A percentile compares a stretch with the other conserved stretches of the same genome.
phyloP scores from a whole-genome alignment of 108 stramenopile species.

The Aurantiochytrium sp. region DNA sequence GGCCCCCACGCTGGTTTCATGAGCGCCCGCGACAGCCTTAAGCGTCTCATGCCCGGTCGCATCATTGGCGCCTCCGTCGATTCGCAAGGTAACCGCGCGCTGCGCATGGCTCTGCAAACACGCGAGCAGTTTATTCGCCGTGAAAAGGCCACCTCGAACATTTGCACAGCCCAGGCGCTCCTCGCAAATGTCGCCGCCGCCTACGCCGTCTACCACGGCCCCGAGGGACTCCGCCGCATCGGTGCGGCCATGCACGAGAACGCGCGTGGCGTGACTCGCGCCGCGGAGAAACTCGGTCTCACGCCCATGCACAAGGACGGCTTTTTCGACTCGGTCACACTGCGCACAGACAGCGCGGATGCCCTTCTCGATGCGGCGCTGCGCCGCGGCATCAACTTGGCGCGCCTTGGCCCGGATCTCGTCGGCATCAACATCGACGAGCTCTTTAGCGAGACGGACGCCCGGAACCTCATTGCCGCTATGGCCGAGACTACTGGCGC shows the following conservation, averaged over 20 bases:
- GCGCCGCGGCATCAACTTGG: conserved; percentile 76
- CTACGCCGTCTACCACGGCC: conserved; percentile 98
- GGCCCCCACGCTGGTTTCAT: conserved; percentile 98
- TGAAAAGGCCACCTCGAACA: conserved; percentile 98
- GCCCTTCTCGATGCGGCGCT: conserved; percentile 66
- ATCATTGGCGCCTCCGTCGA: conserved; percentile 86
- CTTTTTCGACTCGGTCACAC: conserved; percentile 92
- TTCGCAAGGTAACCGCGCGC: conserved; percentile 75
- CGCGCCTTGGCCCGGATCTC: conserved; percentile 70
- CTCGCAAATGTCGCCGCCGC: conserved; percentile 98
- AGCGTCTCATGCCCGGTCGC: conserved; percentile 93
- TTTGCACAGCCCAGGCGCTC: conserved; percentile 97
- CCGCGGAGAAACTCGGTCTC: background rate
- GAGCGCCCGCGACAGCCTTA: conserved; percentile 76
- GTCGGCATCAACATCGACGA: conserved; percentile 89
- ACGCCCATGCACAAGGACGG: conserved; percentile 15
- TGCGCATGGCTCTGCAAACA: conserved; percentile 99
- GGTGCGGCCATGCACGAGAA: conserved; percentile 56
- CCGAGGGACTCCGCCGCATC: conserved; percentile 81
- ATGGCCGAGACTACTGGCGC: background rate
- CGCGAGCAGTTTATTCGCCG: conserved; percentile 95
- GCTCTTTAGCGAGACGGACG: conserved; percentile 57
- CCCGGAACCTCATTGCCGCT: conserved; percentile 13
- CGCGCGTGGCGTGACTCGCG: conserved; percentile 19
- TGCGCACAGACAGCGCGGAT: conserved; percentile 64